Evolutionary conservation across 208 protist species (phyloP).

Genomic region (Trypanosoma brucei): DNA sequence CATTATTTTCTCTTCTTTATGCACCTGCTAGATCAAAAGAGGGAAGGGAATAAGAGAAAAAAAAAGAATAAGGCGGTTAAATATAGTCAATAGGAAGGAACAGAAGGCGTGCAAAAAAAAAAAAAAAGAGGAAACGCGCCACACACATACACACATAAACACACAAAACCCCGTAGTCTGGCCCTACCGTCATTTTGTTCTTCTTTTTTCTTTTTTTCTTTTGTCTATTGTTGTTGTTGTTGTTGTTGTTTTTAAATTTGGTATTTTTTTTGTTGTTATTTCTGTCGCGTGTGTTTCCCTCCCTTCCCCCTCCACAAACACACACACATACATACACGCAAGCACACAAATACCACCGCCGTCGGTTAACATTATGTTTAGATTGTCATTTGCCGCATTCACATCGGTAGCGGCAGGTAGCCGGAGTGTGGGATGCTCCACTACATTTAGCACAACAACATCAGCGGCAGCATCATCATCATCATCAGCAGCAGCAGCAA

Average conservation of each 20-base stretch:
- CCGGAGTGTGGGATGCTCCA: background rate
- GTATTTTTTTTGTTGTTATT: no score
- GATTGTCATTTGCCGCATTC: background rate
- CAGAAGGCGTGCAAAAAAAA: no score
- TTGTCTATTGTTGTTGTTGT: background rate
- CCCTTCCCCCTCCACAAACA: background rate
- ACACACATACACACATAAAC: no score
- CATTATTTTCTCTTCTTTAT: background rate
- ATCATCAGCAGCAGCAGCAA: background rate
- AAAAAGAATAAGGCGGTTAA: no score
- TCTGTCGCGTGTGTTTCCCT: no score
- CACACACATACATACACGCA: background rate
- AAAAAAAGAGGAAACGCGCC: no score
- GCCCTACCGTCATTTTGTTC: constrained; percentile 3
- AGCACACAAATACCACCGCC: background rate
- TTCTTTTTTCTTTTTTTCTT: constrained; percentile 24
- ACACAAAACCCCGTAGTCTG: background rate
- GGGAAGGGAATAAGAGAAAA: no score
- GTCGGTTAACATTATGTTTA: background rate
- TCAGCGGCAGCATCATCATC: background rate
- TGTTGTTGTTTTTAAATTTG: background rate
- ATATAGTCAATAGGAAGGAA: no score
- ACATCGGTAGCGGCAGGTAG: background rate
- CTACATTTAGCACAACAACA: no score
- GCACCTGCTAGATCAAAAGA: no score